These are phyloP conservation scores for Platismatia glauca DNA, from an alignment of 495 filamentous ascomycete species.

Conservation along the genomic window DNA sequence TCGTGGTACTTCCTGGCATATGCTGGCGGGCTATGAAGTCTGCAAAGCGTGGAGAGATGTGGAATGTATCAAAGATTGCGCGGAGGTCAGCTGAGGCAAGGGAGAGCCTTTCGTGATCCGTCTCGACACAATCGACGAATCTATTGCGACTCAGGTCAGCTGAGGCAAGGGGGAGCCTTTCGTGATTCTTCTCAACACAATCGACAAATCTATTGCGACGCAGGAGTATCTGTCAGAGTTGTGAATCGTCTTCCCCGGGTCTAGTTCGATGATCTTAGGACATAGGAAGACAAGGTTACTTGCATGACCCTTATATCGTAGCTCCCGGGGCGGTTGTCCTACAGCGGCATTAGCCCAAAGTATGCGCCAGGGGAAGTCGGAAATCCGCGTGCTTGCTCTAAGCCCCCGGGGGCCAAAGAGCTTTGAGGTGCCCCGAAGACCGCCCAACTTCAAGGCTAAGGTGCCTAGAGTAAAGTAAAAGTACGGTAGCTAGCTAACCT, in stretches of 20 bases:
- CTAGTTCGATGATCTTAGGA: too few relatives aligned
- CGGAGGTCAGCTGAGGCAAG: slow-evolving; percentile 6
- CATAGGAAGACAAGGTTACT: neutral
- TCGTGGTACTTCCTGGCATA: slow-evolving; percentile 11
- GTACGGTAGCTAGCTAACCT: slow-evolving; percentile 10
- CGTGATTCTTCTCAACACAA: neutral
- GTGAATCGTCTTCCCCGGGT: neutral
- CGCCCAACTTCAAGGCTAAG: neutral
- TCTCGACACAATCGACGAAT: slow-evolving; percentile 9
- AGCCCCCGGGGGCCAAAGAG: too few relatives aligned
- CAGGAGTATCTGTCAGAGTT: neutral
- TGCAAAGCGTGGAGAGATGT: slow-evolving; percentile 13
- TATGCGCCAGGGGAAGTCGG: neutral
- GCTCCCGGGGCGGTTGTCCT: neutral
- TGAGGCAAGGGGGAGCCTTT: slow-evolving; percentile 12
- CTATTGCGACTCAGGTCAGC: slow-evolving; percentile 9
- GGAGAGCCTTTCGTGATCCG: slow-evolving; percentile 12
- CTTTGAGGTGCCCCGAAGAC: too few relatives aligned
- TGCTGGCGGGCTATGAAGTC: slow-evolving; percentile 12
- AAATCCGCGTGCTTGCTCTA: neutral
- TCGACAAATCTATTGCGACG: neutral
- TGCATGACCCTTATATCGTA: neutral
- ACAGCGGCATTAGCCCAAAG: neutral
- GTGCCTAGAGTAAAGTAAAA: too few relatives aligned
- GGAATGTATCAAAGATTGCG: slow-evolving; percentile 4